These are phyloP conservation scores for Trypanosoma caninum DNA, from an alignment of 208 protist species.

Conservation along the genomic window DNA sequence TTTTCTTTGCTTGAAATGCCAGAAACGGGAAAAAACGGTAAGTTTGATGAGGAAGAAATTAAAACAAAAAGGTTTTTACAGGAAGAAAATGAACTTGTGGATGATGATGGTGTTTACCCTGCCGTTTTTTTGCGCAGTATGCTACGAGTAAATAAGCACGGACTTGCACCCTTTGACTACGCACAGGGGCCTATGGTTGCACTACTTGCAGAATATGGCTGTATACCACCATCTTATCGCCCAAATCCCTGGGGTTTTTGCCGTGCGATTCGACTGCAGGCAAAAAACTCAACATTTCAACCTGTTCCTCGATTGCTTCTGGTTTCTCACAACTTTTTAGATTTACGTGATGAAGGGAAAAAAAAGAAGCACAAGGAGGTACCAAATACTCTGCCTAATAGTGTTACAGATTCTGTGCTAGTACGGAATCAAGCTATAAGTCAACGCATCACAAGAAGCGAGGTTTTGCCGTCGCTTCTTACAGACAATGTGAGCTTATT, in stretches of 20 bases:
- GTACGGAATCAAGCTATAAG: slow-evolving; percentile 36
- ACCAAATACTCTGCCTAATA: neutral
- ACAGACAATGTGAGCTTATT: slow-evolving; percentile 75
- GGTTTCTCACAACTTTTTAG: slow-evolving; percentile 53
- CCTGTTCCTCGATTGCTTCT: slow-evolving; percentile 59
- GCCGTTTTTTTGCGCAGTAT: slow-evolving; percentile 65
- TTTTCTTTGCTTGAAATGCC: slow-evolving; percentile 30
- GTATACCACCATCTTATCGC: slow-evolving; percentile 73
- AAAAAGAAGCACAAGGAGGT: neutral
- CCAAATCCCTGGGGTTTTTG: slow-evolving; percentile 62
- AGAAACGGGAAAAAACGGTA: neutral
- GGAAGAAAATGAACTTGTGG: neutral
- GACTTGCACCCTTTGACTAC: slow-evolving; percentile 81
- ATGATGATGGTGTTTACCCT: slow-evolving; percentile 12
- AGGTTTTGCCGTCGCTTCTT: slow-evolving; percentile 44
- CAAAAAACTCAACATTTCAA: neutral
- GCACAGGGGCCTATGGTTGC: slow-evolving; percentile 69
- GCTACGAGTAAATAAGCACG: slow-evolving; percentile 65
- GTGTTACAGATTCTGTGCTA: slow-evolving; percentile 27
- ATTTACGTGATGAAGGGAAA: slow-evolving; percentile 39
- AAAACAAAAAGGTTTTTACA: neutral
- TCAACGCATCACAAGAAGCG: slow-evolving; percentile 30
- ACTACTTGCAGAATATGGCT: slow-evolving; percentile 71
- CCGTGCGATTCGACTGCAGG: slow-evolving; percentile 24
- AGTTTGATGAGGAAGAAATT: no score